Base-by-base conservation (phyloP, 2,329 filamentous ascomycete species). In the Pyrenophora tritici-repentis region DNA sequence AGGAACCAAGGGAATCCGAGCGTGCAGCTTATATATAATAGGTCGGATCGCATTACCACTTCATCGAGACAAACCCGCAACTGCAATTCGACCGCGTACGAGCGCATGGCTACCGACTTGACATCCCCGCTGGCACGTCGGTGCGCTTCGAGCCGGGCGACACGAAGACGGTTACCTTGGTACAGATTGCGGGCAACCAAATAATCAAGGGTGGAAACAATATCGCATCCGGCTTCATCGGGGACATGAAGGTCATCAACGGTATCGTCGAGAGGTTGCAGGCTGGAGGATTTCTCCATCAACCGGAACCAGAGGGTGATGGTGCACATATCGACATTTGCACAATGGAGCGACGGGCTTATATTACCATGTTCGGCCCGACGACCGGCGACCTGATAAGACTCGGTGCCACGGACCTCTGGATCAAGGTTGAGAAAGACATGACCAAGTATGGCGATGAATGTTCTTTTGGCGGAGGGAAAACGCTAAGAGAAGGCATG, bases 71-170 rank as follows among this genome's bases (percentile, higher is more conserved):
- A n/a, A 97, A 97, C 74, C 90, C 91, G 0, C 85, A 90, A 72
- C 82, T 97, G 42, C 84, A 89, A 55, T 97, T 97, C 72, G 93
- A 97, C 75, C 89, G 93, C 20, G 78, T 84, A 42, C 85, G 84
- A 60, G 85, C 91, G 1, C 94, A 94, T 67, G 93, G 93, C 5
- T 96, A 85, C 75, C 84, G 91, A 9, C 81, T 97, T 12, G 92
- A 97, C 68, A 94, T 97, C 50, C 81, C 93, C 1, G 91, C 93
- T 0, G 93, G 93, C 31, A 97, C 92, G 1, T 95, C 91, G 6
- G 87, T 96, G 26, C 86, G 93, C 36, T 97, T 97, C 68, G 93
- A 97, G 77, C 92, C 93, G 0, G 93, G 93, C 43, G 93, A 97
- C 73, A 86, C 85, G 42, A 96, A 91, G 80, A 96, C 91, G 1